Percentiles rank a stretch among this genome's conserved stretches.
phyloP scores from a whole-genome alignment of 73 alveolate species.

The Paramecium primaurelia region DNA sequence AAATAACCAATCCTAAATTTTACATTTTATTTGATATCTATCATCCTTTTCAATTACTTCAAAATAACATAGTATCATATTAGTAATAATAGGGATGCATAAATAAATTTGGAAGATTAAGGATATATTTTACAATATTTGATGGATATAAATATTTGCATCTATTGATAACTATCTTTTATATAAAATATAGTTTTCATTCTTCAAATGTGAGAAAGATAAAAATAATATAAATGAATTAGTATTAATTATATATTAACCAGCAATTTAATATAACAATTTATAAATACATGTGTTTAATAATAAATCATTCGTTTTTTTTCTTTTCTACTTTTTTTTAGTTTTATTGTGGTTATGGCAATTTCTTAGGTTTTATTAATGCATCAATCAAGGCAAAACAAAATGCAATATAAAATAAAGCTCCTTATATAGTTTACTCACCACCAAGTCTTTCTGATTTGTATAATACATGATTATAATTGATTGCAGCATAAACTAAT shows the following conservation, averaged over 20 bases:
- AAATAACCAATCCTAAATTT: not conserved
- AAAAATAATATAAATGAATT: not conserved
- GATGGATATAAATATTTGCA: not conserved
- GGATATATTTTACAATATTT: not conserved
- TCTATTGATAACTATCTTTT: not conserved
- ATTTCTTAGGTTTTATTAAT: not conserved
- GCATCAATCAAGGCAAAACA: not conserved
- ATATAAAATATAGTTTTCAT: not conserved
- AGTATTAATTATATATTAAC: not conserved
- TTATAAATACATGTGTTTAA: not conserved
- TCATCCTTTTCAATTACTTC: not conserved
- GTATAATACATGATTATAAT: not conserved
- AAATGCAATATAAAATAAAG: constrained; percentile 16
- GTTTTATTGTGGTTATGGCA: not conserved
- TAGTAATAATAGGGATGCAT: not conserved
- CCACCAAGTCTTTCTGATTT: constrained; percentile 44
- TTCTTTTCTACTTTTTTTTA: not conserved
- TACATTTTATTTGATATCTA: not conserved
- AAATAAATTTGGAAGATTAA: not conserved
- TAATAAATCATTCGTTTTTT: not conserved
- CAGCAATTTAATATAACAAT: not conserved
- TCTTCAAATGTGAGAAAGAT: not conserved
- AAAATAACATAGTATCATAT: not conserved
- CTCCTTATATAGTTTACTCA: not conserved
- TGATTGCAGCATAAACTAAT: not conserved